These are phyloP conservation scores for Apiospora saccharicola DNA, from an alignment of 2,329 filamentous ascomycete species.

Conservation along the genomic window DNA sequence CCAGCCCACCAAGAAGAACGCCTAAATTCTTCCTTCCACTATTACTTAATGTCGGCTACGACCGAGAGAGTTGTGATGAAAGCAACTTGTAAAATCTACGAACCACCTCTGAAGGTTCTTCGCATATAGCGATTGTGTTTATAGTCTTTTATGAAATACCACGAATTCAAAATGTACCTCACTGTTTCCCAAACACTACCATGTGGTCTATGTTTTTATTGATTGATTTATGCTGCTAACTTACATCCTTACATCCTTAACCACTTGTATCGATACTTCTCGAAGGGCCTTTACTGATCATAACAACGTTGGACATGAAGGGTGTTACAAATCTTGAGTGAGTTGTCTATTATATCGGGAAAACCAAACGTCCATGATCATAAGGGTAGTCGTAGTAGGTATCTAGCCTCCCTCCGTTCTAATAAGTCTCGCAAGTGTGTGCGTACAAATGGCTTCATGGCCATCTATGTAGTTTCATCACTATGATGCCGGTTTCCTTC, in stretches of 20 bases:
- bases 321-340: background rate
- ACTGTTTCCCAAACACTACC: background rate
- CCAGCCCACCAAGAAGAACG: constrained; percentile 64
- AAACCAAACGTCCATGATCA: background rate
- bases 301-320: background rate
- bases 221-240: background rate
- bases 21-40: background rate
- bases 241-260: background rate
- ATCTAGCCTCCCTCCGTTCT: background rate
- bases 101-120: background rate
- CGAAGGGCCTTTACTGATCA: background rate
- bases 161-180: background rate
- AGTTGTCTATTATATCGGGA: background rate
- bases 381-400: background rate
- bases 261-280: background rate
- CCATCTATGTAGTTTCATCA: background rate
- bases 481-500: background rate
- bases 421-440: constrained; percentile 2
- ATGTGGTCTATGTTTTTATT: background rate
- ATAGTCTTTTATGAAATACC: constrained; percentile 3
- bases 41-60: background rate
- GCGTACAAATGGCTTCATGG: background rate
- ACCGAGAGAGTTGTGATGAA: background rate
- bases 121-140: background rate
- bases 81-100: background rate